These are phyloP conservation scores for Asterionellopsis glacialis DNA, from an alignment of 108 stramenopile species.

Conservation along the genomic window DNA sequence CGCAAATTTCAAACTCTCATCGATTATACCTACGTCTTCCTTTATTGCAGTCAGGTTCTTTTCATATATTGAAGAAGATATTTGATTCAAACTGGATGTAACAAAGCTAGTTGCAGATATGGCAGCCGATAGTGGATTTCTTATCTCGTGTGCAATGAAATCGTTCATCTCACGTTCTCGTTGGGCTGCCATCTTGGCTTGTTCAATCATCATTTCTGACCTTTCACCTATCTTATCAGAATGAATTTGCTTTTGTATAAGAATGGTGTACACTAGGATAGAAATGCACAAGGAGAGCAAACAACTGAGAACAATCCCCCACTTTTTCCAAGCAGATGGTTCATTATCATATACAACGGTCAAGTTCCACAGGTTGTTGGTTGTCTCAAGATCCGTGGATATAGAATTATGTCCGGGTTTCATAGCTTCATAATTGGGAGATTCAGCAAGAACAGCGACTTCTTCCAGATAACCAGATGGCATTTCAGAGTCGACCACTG, in stretches of 20 bases:
- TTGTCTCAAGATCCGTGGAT: slow-evolving; percentile 9
- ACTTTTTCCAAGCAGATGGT: neutral
- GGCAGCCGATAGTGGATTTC: slow-evolving; percentile 52
- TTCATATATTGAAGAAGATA: neutral
- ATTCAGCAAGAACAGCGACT: slow-evolving; percentile 7
- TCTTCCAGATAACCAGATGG: neutral
- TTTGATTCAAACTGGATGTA: neutral
- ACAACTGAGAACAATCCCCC: neutral
- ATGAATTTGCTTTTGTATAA: neutral
- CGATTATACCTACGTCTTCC: slow-evolving; percentile 22
- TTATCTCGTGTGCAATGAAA: slow-evolving; percentile 43
- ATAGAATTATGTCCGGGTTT: neutral
- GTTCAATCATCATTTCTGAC: neutral
- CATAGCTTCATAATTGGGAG: neutral
- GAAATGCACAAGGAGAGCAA: neutral
- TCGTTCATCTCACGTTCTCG: slow-evolving; percentile 43
- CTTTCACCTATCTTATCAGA: neutral
- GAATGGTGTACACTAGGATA: neutral
- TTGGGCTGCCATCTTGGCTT: slow-evolving; percentile 14
- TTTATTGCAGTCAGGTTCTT: neutral
- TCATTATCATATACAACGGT: slow-evolving; percentile 11
- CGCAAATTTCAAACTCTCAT: slow-evolving; percentile 21
- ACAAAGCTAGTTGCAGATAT: slow-evolving; percentile 47
- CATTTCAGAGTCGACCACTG: neutral
- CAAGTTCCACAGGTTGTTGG: slow-evolving; percentile 24